Conservation (phyloP, 805 yeast genomes). For the Candida sakaeoensis region DNA sequence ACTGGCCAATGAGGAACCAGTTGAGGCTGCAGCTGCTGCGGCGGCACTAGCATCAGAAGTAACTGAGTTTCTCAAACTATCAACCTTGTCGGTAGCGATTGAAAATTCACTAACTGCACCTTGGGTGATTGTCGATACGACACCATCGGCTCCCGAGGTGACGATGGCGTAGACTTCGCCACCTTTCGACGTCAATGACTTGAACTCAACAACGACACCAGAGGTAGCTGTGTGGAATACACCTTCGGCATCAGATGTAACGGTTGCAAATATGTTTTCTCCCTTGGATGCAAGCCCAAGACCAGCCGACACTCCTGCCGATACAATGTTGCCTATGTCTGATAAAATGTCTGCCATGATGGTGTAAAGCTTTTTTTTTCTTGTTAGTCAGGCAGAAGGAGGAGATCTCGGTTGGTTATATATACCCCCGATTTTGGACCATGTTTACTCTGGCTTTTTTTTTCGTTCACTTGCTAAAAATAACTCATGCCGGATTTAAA, state of each 20-base stretch:
- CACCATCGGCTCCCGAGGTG: slow-evolving; percentile 6
- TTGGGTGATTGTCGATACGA: slow-evolving; percentile 3
- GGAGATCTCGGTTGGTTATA: background rate
- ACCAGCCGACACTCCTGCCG: slow-evolving; percentile 4
- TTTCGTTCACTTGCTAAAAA: background rate
- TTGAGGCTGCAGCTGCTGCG: background rate
- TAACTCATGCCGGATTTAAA: background rate
- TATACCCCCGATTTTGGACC: no score
- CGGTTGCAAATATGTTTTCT: slow-evolving; percentile 4
- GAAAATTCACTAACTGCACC: slow-evolving; percentile 7
- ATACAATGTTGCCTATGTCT: background rate
- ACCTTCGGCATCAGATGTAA: slow-evolving; percentile 7
- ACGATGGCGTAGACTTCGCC: slow-evolving; percentile 4
- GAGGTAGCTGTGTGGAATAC: slow-evolving; percentile 5
- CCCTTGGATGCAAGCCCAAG: slow-evolving; percentile 4
- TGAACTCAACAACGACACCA: slow-evolving; percentile 5
- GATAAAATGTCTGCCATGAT: slow-evolving; percentile 5
- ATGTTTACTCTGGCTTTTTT: no score
- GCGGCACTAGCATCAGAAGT: background rate
- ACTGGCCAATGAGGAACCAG: background rate
- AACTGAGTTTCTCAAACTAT: slow-evolving; percentile 4
- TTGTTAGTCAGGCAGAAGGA: background rate
- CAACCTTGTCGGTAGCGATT: background rate
- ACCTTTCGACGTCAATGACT: slow-evolving; percentile 5
- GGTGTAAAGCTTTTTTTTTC: background rate